Conservation (phyloP, 257 asterid species). For the Lycium barbarum region DNA sequence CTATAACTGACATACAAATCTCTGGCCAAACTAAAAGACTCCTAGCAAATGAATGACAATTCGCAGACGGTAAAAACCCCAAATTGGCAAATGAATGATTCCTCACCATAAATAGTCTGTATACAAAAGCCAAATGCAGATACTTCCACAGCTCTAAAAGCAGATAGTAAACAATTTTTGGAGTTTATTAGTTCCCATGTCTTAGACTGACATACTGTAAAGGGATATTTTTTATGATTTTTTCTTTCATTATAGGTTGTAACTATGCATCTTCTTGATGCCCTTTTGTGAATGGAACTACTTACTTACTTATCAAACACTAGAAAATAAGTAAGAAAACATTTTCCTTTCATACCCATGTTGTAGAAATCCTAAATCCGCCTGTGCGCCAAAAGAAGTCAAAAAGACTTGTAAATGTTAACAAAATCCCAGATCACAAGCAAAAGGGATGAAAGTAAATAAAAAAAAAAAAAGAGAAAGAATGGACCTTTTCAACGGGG, state of each 20-base stretch:
- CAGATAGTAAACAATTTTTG: too few species aligned
- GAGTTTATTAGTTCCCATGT: too few species aligned
- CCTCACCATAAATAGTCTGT: neutral
- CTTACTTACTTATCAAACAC: too few species aligned
- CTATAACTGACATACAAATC: constrained; percentile 3
- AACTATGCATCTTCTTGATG: too few species aligned
- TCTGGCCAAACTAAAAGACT: constrained; percentile 3
- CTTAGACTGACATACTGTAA: too few species aligned
- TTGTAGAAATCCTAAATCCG: too few species aligned
- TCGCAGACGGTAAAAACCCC: neutral
- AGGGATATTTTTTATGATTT: too few species aligned
- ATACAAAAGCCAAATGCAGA: neutral
- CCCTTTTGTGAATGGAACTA: too few species aligned
- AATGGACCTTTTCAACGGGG: constrained; percentile 80
- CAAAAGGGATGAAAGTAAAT: neutral
- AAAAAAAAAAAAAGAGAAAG: neutral
- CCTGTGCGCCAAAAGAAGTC: too few species aligned
- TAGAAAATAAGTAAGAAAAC: too few species aligned
- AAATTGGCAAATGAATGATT: neutral
- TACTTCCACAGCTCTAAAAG: neutral
- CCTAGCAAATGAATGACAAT: neutral
- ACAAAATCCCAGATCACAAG: neutral
- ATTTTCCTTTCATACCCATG: too few species aligned
- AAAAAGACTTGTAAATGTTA: neutral
- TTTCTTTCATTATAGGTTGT: too few species aligned